These are phyloP conservation scores for Lablab purpureus DNA, from an alignment of 306 rosid genomes.

Conservation along the genomic window DNA sequence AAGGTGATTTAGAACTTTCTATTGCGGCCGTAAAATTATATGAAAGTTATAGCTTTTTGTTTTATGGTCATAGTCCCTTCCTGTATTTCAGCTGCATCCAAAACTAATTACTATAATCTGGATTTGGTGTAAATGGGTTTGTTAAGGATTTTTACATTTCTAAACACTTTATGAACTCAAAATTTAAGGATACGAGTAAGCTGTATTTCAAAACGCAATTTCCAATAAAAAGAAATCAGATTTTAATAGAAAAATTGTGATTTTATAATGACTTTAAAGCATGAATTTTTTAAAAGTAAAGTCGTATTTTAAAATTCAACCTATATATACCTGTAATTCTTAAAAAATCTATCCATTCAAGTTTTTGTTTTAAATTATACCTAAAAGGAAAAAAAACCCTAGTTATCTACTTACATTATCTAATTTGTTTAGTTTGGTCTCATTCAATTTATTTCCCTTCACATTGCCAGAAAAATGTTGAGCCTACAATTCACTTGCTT, in stretches of 20 bases:
- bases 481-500: constrained; percentile 69
- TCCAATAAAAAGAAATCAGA: no score
- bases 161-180: no score
- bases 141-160: background rate
- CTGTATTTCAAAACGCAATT: no score
- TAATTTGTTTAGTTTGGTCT: constrained; percentile 26
- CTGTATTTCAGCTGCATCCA: background rate
- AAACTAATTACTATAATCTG: constrained; percentile 14
- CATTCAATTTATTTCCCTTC: constrained; percentile 34
- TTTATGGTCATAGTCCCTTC: background rate
- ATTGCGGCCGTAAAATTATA: constrained; percentile 6
- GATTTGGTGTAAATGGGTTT: background rate
- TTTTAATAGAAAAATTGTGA: no score
- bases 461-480: constrained; percentile 57
- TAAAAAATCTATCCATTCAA: no score
- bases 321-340: no score
- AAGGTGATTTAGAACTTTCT: constrained; percentile 58
- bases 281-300: no score
- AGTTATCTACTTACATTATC: background rate
- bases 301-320: no score
- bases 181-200: no score
- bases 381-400: no score
- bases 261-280: no score
- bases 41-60: constrained; percentile 13
- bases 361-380: no score